Percentiles rank a stretch among this genome's conserved stretches.
Evolutionary conservation across 2,329 filamentous ascomycete genomes (phyloP).

Genomic region (Colletotrichum brevisporum): DNA sequence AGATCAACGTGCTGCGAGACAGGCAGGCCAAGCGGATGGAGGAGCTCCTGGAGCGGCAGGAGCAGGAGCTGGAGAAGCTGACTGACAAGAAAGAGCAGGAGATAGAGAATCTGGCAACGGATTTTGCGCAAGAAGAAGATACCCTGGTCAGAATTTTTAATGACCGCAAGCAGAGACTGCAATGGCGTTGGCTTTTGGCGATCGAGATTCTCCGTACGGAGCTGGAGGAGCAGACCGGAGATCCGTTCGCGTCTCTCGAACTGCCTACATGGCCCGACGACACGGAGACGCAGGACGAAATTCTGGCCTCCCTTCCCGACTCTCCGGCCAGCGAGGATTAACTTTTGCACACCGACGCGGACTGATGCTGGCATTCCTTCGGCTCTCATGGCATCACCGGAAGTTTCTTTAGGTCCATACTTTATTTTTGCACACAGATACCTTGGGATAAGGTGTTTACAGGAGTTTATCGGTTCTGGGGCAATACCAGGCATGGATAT

Average conservation of each 20-base stretch:
- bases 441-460: slow-evolving; percentile 32
- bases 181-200: slow-evolving; percentile 65
- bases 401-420: slow-evolving; percentile 15
- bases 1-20: slow-evolving; percentile 77
- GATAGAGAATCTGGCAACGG: slow-evolving; percentile 61
- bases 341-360: not conserved
- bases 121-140: slow-evolving; percentile 66
- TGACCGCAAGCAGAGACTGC: slow-evolving; percentile 60
- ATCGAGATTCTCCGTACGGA: slow-evolving; percentile 68
- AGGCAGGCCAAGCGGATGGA: slow-evolving; percentile 74
- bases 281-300: slow-evolving; percentile 41
- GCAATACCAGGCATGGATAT: slow-evolving; percentile 32
- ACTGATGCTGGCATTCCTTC: slow-evolving; percentile 4
- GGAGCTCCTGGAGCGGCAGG: slow-evolving; percentile 69
- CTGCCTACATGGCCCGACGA: slow-evolving; percentile 59
- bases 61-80: slow-evolving; percentile 64
- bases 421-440: slow-evolving; percentile 30
- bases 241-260: slow-evolving; percentile 57
- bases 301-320: slow-evolving; percentile 29
- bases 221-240: slow-evolving; percentile 60
- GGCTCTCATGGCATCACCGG: slow-evolving; percentile 22
- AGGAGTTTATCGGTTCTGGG: slow-evolving; percentile 28
- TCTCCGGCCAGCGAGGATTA: slow-evolving; percentile 32
- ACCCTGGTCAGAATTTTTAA: slow-evolving; percentile 60
- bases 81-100: slow-evolving; percentile 62